Evolutionary conservation across 2,329 filamentous ascomycete species (phyloP).

Genomic region (Cladosporium cucumerinum): DNA sequence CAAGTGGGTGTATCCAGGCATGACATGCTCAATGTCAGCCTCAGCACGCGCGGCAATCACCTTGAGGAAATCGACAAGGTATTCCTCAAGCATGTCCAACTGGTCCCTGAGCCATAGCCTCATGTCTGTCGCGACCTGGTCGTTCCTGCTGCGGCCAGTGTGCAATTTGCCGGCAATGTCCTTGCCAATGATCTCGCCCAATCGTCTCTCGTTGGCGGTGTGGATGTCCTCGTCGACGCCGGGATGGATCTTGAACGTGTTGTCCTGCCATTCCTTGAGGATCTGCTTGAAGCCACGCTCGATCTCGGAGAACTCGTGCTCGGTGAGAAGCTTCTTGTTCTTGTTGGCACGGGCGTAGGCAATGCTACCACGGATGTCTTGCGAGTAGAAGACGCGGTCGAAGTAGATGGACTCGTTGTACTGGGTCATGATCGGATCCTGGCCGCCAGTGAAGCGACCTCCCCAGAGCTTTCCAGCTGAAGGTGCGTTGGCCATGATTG

Average conservation of each 20-base stretch:
- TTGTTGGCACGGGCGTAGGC: slow-evolving; percentile 78
- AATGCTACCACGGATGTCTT: slow-evolving; percentile 77
- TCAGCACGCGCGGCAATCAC: slow-evolving; percentile 68
- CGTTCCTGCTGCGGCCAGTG: slow-evolving; percentile 81
- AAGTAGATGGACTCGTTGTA: slow-evolving; percentile 82
- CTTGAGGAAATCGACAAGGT: slow-evolving; percentile 66
- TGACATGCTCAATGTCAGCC: slow-evolving; percentile 70
- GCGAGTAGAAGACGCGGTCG: slow-evolving; percentile 72
- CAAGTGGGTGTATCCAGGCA: slow-evolving; percentile 86
- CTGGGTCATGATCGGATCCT: slow-evolving; percentile 80
- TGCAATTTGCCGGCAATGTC: slow-evolving; percentile 84
- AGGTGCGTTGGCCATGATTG: slow-evolving; percentile 24
- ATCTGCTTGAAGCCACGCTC: slow-evolving; percentile 65
- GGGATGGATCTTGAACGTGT: slow-evolving; percentile 46
- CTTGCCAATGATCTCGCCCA: slow-evolving; percentile 81
- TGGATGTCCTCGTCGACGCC: slow-evolving; percentile 54
- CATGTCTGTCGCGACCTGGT: slow-evolving; percentile 89
- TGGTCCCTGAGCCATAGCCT: slow-evolving; percentile 80
- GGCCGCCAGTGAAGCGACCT: slow-evolving; percentile 64
- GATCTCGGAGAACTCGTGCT: slow-evolving; percentile 70
- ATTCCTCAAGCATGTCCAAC: slow-evolving; percentile 65
- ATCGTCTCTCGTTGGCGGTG: slow-evolving; percentile 52
- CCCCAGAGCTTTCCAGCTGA: slow-evolving; percentile 55
- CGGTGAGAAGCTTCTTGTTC: slow-evolving; percentile 69
- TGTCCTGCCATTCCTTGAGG: slow-evolving; percentile 47